Base-by-base conservation (phyloP, 108 stramenopile genomes). In the Skeletonema potamos region DNA sequence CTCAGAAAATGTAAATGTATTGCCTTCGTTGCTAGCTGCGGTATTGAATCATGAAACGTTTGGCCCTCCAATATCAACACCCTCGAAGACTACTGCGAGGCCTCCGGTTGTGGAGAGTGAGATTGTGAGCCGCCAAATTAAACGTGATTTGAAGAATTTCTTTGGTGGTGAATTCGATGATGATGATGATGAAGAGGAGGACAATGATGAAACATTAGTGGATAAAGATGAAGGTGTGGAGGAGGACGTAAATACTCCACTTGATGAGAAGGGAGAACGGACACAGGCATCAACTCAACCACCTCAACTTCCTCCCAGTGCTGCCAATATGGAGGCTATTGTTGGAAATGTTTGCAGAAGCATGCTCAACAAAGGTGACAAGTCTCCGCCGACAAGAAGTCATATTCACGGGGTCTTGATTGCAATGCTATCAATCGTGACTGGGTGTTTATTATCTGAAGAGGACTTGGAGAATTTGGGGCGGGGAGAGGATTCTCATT, bases 351-450 rank as follows among this genome's bases (percentile, higher is more conserved):
- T 82, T 0, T 85, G 85, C 56, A 58, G 67, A 68, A 61, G 76
- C 33, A 58, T 64, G 17, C 36, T 58, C 36, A 27, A 9, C 27
- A 37, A 33, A 30, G 39, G 46, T 18, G 61, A 44, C 10, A 24
- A 63, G 48, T 51, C 48, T 5, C 8, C 22, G 22, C 48, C 48
- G 22, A 51, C 22, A 8, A 51, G 22, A 24, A 51, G 66, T 59
- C 56, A 56, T 41, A 58, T 75, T 18, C 72, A 79, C 8, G 87
- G 86, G 2, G 66, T 86, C 29, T 67, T 90, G n/a, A 84, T 90
- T 62, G 73, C 89, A 15, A 72, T 79, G 2, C 57, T 90, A 46
- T 88, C 89, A 4, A 43, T 88, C 0, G 33, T 90, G 37, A 79
- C 81, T 20, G 39, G 30, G 7, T 66, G 69, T 37, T 41, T 81